A percentile compares a stretch with the other conserved stretches of the same genome.
These are phyloP conservation scores for Naganishia sp. DNA, from an alignment of 1,284 basidiomycete species.

Conservation along the genomic window DNA sequence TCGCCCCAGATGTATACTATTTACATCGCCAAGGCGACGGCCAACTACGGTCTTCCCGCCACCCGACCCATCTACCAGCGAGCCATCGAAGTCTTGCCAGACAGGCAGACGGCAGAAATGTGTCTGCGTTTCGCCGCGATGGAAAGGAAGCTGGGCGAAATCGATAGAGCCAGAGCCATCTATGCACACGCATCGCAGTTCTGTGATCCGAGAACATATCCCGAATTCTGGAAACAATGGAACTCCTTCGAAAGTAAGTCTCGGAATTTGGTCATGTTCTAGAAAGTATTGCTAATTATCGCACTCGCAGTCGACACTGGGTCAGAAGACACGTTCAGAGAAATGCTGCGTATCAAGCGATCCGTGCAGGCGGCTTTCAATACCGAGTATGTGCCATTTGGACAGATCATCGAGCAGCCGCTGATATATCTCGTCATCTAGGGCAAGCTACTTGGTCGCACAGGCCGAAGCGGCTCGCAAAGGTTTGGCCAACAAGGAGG, in stretches of 20 bases:
- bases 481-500: constrained; percentile 49
- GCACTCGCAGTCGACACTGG: constrained; percentile 72
- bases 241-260: constrained; percentile 80
- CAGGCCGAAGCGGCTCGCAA: constrained; percentile 73
- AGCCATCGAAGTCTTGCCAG: constrained; percentile 89
- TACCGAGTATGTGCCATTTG: constrained; percentile 68
- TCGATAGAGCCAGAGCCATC: constrained; percentile 92
- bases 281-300: not conserved
- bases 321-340: constrained; percentile 96
- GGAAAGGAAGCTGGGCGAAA: constrained; percentile 97
- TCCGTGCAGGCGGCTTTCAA: constrained; percentile 98
- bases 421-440: constrained; percentile 39
- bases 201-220: constrained; percentile 88
- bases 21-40: constrained; percentile 95
- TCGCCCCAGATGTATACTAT: constrained; percentile 81
- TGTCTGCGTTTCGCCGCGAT: constrained; percentile 92
- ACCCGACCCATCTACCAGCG: constrained; percentile 96
- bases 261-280: not conserved
- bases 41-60: constrained; percentile 92
- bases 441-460: constrained; percentile 73
- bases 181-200: constrained; percentile 98
- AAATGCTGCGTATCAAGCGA: constrained; percentile 97
- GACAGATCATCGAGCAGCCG: not conserved
- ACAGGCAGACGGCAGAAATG: constrained; percentile 95
- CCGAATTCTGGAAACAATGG: constrained; percentile 96